Evolutionary conservation across 1,284 basidiomycete genomes (phyloP).

Genomic region (Neonothopanus nambi): DNA sequence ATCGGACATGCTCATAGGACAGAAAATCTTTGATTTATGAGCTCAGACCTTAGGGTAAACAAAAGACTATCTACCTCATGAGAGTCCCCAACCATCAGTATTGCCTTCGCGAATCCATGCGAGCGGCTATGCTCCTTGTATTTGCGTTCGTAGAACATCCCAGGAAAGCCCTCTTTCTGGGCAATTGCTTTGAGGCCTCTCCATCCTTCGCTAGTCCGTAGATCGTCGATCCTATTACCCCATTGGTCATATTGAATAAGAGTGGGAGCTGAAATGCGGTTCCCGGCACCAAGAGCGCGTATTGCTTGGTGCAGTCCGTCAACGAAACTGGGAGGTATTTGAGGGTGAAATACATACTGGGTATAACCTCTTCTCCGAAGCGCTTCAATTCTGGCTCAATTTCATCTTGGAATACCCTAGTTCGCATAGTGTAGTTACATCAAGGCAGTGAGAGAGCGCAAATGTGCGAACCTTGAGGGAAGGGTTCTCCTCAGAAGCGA

Average conservation of each 20-base stretch:
- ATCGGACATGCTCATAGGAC: slow-evolving; percentile 79
- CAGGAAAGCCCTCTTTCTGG: slow-evolving; percentile 68
- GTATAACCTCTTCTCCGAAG: slow-evolving; percentile 55
- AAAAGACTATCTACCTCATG: slow-evolving; percentile 48
- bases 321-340: background rate
- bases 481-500: slow-evolving; percentile 55
- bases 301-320: slow-evolving; percentile 36
- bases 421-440: background rate
- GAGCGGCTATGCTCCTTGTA: slow-evolving; percentile 58
- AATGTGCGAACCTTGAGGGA: slow-evolving; percentile 39
- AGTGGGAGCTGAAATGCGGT: slow-evolving; percentile 45
- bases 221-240: slow-evolving; percentile 62
- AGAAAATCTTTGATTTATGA: slow-evolving; percentile 50
- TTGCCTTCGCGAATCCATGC: slow-evolving; percentile 64
- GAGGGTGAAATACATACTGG: slow-evolving; percentile 33
- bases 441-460: too few relatives aligned
- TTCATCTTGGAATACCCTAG: slow-evolving; percentile 39
- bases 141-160: slow-evolving; percentile 62
- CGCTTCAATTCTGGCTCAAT: slow-evolving; percentile 55
- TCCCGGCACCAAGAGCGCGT: slow-evolving; percentile 40
- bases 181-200: slow-evolving; percentile 67
- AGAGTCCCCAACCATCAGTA: slow-evolving; percentile 60
- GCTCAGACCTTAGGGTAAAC: slow-evolving; percentile 1
- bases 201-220: slow-evolving; percentile 74
- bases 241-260: slow-evolving; percentile 71